phyloP scores from a whole-genome alignment of 805 yeast genomes.

The Spathaspora passalidarum region DNA sequence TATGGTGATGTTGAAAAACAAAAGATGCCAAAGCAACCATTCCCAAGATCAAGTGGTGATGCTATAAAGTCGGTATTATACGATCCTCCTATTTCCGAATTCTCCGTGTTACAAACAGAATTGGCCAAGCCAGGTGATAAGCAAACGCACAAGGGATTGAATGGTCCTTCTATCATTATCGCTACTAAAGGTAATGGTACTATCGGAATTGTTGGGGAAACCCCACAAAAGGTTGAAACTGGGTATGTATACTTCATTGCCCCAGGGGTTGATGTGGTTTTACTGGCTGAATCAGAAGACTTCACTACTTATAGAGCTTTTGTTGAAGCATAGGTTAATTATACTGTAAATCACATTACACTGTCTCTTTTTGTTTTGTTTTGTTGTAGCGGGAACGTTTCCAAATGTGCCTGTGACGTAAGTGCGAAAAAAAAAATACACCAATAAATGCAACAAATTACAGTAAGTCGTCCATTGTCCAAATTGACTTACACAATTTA shows the following conservation, averaged over 20 bases:
- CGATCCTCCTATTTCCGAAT: slow-evolving; percentile 97
- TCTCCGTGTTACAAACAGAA: slow-evolving; percentile 83
- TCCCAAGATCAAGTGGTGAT: slow-evolving; percentile 60
- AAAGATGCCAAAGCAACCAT: slow-evolving; percentile 70
- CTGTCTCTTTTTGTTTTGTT: too few species aligned
- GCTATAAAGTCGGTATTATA: slow-evolving; percentile 62
- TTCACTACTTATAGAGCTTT: slow-evolving; percentile 90
- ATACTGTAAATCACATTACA: too few species aligned
- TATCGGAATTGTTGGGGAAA: slow-evolving; percentile 41
- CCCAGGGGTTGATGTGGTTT: slow-evolving; percentile 65
- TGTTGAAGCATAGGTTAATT: slow-evolving; percentile 52
- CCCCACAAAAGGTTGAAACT: slow-evolving; percentile 40
- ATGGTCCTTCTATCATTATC: slow-evolving; percentile 87
- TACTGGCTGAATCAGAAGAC: slow-evolving; percentile 46
- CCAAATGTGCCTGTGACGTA: background rate
- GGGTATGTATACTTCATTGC: slow-evolving; percentile 87
- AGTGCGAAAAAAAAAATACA: background rate
- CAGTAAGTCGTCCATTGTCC: background rate
- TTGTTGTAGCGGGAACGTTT: background rate
- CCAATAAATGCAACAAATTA: background rate
- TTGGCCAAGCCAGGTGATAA: slow-evolving; percentile 47
- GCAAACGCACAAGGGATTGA: slow-evolving; percentile 57
- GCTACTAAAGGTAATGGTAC: slow-evolving; percentile 79
- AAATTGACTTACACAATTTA: background rate
- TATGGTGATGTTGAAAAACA: slow-evolving; percentile 90